These are phyloP conservation scores for Whalleya microplaca DNA, from an alignment of 2,329 filamentous ascomycete species.

Conservation along the genomic window DNA sequence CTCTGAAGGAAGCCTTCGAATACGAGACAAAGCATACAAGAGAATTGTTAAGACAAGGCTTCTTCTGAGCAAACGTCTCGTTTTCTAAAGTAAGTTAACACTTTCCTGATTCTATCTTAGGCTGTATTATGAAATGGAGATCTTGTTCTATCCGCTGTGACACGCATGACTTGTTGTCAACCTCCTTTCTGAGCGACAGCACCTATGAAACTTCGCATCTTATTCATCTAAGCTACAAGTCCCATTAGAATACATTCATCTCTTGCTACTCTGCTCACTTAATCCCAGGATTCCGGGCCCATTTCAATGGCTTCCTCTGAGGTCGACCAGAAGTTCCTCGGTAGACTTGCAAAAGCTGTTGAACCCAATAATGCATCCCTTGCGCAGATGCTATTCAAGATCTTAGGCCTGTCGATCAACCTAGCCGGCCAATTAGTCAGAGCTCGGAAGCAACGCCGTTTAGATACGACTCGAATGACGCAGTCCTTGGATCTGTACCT, in stretches of 20 bases:
- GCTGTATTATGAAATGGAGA: not conserved
- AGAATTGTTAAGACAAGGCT: not conserved
- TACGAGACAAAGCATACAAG: not conserved
- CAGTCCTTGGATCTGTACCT: constrained; percentile 80
- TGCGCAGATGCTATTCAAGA: constrained; percentile 82
- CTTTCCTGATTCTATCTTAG: not conserved
- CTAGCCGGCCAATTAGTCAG: constrained; percentile 82
- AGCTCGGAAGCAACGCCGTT: constrained; percentile 79
- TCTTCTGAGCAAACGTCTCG: not conserved
- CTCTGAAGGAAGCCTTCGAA: not conserved
- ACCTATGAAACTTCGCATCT: not conserved
- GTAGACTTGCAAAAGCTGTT: constrained; percentile 81
- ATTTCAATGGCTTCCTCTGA: constrained; percentile 86
- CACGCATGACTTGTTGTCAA: not conserved
- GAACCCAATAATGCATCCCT: constrained; percentile 78
- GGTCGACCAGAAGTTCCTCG: constrained; percentile 96
- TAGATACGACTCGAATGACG: constrained; percentile 79
- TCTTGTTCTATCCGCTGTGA: not conserved
- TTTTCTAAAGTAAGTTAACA: not conserved
- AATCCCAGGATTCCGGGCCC: constrained; percentile 1
- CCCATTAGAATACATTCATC: not conserved
- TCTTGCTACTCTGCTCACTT: constrained; percentile 9
- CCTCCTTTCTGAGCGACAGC: not conserved
- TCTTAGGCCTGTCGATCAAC: constrained; percentile 87
- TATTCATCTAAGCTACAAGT: not conserved